phyloP scores from a whole-genome alignment of 75 land plant species.

The Larix kaempferi region DNA sequence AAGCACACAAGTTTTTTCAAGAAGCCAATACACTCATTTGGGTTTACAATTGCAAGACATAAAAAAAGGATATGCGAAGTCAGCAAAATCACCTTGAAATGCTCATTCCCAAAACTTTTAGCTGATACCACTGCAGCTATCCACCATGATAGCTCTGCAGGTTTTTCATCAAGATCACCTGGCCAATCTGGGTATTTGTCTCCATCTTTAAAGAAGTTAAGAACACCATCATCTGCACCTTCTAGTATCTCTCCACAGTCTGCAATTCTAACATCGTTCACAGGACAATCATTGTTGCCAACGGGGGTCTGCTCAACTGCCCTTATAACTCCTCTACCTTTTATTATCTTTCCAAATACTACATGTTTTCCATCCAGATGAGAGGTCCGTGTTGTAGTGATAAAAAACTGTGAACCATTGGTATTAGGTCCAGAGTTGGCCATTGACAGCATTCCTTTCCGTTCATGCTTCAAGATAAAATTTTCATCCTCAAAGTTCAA shows the following conservation, averaged over 20 bases:
- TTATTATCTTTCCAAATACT: slow-evolving; percentile 45
- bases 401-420: slow-evolving; percentile 50
- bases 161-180: slow-evolving; percentile 34
- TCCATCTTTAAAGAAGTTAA: slow-evolving; percentile 40
- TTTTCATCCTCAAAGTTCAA: slow-evolving; percentile 45
- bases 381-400: slow-evolving; percentile 34
- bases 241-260: slow-evolving; percentile 48
- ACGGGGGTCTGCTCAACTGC: slow-evolving; percentile 32
- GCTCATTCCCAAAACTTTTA: slow-evolving; percentile 38
- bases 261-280: slow-evolving; percentile 24
- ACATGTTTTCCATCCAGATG: slow-evolving; percentile 53
- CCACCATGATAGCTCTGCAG: slow-evolving; percentile 40
- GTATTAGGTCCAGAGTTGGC: slow-evolving; percentile 48
- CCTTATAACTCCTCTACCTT: slow-evolving; percentile 47
- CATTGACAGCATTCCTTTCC: slow-evolving; percentile 46
- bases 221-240: slow-evolving; percentile 42
- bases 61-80: neutral
- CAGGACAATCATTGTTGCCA: slow-evolving; percentile 25
- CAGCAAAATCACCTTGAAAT: slow-evolving; percentile 27
- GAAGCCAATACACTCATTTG: neutral
- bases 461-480: slow-evolving; percentile 39
- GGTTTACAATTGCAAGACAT: neutral
- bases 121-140: slow-evolving; percentile 43
- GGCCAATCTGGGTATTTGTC: slow-evolving; percentile 52
- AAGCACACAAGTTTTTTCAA: neutral